Evolutionary conservation across 78 protist species (phyloP), one percentile per base, ranked within the genome.

Genomic region (Monosiga brevicollis): DNA sequence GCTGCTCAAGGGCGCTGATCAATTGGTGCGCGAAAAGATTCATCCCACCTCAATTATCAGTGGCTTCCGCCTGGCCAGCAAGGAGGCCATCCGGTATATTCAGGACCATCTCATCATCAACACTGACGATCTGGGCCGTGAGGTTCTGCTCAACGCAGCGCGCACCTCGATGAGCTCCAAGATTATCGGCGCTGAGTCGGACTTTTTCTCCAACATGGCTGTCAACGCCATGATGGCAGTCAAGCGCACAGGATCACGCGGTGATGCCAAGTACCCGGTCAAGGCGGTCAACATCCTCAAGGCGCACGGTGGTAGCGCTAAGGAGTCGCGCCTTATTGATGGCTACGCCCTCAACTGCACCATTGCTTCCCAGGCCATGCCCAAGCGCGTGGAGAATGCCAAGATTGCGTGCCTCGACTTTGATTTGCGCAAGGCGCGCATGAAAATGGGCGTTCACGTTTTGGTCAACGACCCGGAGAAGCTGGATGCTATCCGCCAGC

Each of bases 31-130:
- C 38, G 2, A 34, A 22, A 71, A 90, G 76, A 91, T 98, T 35
- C 99, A 98, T 83, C 99, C 99, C 29, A 98, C 99, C 9, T 78
- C 93, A n/a, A 88, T 98, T 84, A 98, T 98, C 81, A 22, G 87
- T 25, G 99, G 99, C 23, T 97, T 82, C 87, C 93, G 95, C 2
- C 79, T 93, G 15, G 99, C 99, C 0, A 73, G 78, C 72, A 80
- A 81, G 54, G 96, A 95, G 81, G 98, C 99, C 1, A 76, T 85
- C 87, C 89, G 91, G 81, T 98, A 83, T 86, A 91, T 97, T 86
- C 37, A 90, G 40, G 62, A 49, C 62, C 72, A 80, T 42, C 62
- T 87, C 49, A n/a, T 62, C 36, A 23, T 82, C 41, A 34, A 55
- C 79, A 72, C 87, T 6, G 91, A 74, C 54, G 84, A 87, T 15